Evolutionary conservation across 2,329 filamentous ascomycete genomes (phyloP).

Genomic region (Capronia americana): DNA sequence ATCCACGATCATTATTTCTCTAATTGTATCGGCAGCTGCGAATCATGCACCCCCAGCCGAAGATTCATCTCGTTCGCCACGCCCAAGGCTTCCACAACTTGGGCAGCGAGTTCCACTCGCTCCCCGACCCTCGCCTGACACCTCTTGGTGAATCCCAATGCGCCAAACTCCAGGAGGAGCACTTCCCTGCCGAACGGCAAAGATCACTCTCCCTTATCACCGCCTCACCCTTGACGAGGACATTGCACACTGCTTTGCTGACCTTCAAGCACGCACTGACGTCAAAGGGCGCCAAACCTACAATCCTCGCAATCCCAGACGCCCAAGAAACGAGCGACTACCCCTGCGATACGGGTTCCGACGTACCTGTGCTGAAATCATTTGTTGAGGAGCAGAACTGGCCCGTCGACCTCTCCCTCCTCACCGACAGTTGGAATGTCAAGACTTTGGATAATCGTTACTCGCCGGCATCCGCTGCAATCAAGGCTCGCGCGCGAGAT

Average conservation of each 20-base stretch:
- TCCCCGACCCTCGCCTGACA: slow-evolving; percentile 82
- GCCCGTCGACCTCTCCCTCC: slow-evolving; percentile 67
- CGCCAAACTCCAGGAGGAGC: slow-evolving; percentile 59
- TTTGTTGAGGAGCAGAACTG: slow-evolving; percentile 64
- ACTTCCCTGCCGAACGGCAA: slow-evolving; percentile 63
- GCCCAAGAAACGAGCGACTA: slow-evolving; percentile 78
- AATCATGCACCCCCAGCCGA: slow-evolving; percentile 33
- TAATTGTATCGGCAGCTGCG: not conserved
- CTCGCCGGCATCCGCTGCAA: slow-evolving; percentile 55
- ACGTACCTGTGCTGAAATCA: slow-evolving; percentile 59
- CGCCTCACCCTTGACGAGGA: slow-evolving; percentile 79
- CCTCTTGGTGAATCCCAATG: slow-evolving; percentile 78
- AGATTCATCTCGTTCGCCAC: slow-evolving; percentile 39
- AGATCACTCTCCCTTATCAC: slow-evolving; percentile 66
- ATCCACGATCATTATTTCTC: not conserved
- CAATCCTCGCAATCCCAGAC: slow-evolving; percentile 72
- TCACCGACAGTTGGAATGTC: slow-evolving; percentile 73
- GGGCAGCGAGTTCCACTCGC: slow-evolving; percentile 67
- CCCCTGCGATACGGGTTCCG: slow-evolving; percentile 77
- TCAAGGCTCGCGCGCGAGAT: slow-evolving; percentile 66
- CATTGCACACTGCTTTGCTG: slow-evolving; percentile 76
- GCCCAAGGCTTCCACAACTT: slow-evolving; percentile 81
- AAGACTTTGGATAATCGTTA: slow-evolving; percentile 61
- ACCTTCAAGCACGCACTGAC: slow-evolving; percentile 67
- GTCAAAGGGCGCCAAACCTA: slow-evolving; percentile 51